Evolutionary conservation across 768 basidiomycete genomes (phyloP).

Genomic region (Lyophyllum atratum): DNA sequence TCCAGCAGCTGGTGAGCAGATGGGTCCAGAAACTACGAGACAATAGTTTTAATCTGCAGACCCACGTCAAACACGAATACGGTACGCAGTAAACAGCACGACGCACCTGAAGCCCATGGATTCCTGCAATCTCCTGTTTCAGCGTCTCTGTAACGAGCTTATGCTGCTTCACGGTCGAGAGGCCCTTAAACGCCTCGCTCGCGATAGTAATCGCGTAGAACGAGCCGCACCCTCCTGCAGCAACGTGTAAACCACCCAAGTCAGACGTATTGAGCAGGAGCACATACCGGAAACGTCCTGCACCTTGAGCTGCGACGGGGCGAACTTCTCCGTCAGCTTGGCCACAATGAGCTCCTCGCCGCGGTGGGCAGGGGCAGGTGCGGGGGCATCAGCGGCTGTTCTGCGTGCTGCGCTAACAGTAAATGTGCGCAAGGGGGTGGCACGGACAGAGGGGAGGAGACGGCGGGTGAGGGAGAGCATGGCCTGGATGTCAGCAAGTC

Average conservation of each 20-base stretch:
- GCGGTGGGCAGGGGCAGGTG: conserved; percentile 31
- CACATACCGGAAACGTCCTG: conserved; percentile 89
- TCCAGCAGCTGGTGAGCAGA: background rate
- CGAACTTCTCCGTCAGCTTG: conserved; percentile 75
- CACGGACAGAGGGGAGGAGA: conserved; percentile 27
- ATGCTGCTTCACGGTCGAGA: conserved; percentile 92
- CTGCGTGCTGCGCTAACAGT: conserved; percentile 23
- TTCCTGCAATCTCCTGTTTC: conserved; percentile 86
- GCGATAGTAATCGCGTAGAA: conserved; percentile 94
- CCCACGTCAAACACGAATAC: background rate
- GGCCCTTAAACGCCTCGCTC: conserved; percentile 81
- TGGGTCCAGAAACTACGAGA: background rate
- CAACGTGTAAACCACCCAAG: background rate
- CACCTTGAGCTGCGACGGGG: conserved; percentile 80
- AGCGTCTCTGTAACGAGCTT: conserved; percentile 82
- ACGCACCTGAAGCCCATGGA: conserved; percentile 92
- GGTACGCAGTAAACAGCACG: too few relatives aligned
- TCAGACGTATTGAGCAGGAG: background rate
- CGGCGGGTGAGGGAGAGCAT: conserved; percentile 34
- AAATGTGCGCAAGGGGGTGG: conserved; percentile 29
- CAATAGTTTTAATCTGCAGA: conserved; percentile 15
- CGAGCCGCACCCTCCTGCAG: conserved; percentile 89
- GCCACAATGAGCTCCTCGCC: conserved; percentile 72
- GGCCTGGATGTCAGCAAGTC: background rate
- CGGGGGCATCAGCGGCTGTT: conserved; percentile 15